Conservation (phyloP, 1,284 basidiomycete species). For the Lignosus rhinocerotis region DNA sequence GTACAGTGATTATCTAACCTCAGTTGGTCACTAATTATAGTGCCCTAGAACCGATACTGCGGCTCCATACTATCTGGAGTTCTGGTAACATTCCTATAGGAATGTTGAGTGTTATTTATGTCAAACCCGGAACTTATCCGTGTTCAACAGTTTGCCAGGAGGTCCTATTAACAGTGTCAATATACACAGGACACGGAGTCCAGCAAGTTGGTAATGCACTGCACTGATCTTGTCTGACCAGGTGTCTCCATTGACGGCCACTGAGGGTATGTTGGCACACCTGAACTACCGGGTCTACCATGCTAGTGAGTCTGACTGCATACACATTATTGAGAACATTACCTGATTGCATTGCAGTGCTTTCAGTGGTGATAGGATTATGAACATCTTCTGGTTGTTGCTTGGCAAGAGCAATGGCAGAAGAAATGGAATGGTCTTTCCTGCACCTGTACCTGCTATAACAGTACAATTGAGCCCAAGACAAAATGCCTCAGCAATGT, state of each 20-base stretch:
- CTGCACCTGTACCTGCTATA: constrained; percentile 36
- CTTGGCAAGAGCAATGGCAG: constrained; percentile 29
- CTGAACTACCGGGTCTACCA: constrained; percentile 32
- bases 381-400: constrained; percentile 2
- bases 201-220: no score
- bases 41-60: no score
- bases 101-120: no score
- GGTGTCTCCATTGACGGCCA: constrained; percentile 36
- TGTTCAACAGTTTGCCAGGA: no score
- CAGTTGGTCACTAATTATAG: no score
- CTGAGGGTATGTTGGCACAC: constrained; percentile 28
- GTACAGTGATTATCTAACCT: no score
- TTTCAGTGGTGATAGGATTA: constrained; percentile 5
- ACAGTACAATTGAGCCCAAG: constrained; percentile 36
- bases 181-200: no score
- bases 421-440: constrained; percentile 40
- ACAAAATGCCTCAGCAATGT: constrained; percentile 35
- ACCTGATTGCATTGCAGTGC: constrained; percentile 7
- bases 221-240: no score
- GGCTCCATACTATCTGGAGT: no score
- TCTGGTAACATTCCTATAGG: no score
- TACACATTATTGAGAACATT: background rate
- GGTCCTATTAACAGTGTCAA: no score
- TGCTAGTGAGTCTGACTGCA: constrained; percentile 11
- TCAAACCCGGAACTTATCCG: no score